A percentile compares a stretch with the other conserved stretches of the same genome.
phyloP scores from a whole-genome alignment of 441 rosid genomes.

The Mallotus repandus region DNA sequence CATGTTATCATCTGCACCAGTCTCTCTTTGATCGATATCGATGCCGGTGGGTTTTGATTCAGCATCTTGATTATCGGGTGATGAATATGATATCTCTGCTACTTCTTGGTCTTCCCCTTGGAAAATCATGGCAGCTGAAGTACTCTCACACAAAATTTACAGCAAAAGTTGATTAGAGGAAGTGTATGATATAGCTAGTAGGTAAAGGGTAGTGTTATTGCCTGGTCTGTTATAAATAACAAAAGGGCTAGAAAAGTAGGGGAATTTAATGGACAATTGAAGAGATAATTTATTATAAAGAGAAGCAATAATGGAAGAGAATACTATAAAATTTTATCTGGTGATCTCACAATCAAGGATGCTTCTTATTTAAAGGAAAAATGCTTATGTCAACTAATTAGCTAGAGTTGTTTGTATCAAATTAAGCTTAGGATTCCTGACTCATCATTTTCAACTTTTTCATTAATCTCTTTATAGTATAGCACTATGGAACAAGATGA shows the following conservation, averaged over 20 bases:
- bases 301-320: constrained; percentile 15
- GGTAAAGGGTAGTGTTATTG: not conserved
- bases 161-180: not conserved
- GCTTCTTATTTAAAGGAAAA: not conserved
- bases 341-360: constrained; percentile 13
- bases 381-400: constrained; percentile 25
- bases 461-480: not conserved
- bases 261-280: constrained; percentile 21
- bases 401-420: constrained; percentile 20
- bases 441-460: constrained; percentile 32
- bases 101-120: constrained; percentile 23
- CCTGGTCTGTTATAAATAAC: not conserved
- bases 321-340: constrained; percentile 22
- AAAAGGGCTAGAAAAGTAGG: not conserved
- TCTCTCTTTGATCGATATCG: not conserved
- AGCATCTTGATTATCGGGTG: constrained; percentile 13
- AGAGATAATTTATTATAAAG: not conserved
- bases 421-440: constrained; percentile 29
- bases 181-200: not conserved
- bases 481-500: constrained; percentile 20
- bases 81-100: not conserved
- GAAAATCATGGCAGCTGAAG: constrained; percentile 26
- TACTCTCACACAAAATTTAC: no score
- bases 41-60: constrained; percentile 12
- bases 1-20: constrained; percentile 22